Conservation (phyloP, 2,329 filamentous ascomycete genomes). For the Ascochyta fabae region DNA sequence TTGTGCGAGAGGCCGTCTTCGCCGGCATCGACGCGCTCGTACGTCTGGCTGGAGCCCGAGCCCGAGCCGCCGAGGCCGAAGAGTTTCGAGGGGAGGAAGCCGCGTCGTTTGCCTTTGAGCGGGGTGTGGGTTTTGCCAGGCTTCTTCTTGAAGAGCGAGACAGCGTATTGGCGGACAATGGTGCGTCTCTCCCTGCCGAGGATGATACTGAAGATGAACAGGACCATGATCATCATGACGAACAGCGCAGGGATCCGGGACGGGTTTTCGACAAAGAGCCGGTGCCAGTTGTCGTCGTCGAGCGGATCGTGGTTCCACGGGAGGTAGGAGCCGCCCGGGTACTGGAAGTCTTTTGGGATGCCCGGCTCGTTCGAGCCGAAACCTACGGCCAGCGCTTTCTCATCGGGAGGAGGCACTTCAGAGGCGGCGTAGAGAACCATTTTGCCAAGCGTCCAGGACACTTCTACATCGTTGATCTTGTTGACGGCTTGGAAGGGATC, state of each 20-base stretch:
- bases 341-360: slow-evolving; percentile 80
- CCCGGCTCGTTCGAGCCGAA: slow-evolving; percentile 84
- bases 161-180: slow-evolving; percentile 61
- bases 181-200: slow-evolving; percentile 78
- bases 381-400: slow-evolving; percentile 76
- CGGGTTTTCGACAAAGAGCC: slow-evolving; percentile 68
- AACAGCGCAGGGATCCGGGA: slow-evolving; percentile 76
- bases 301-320: slow-evolving; percentile 52
- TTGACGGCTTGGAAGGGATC: slow-evolving; percentile 92
- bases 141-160: slow-evolving; percentile 54
- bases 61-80: slow-evolving; percentile 58
- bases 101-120: slow-evolving; percentile 46
- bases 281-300: slow-evolving; percentile 60
- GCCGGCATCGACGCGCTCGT: slow-evolving; percentile 74
- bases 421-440: slow-evolving; percentile 95
- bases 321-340: slow-evolving; percentile 67
- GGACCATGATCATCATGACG: slow-evolving; percentile 76
- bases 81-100: slow-evolving; percentile 60
- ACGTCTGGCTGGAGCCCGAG: slow-evolving; percentile 56
- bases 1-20: slow-evolving; percentile 74
- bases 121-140: slow-evolving; percentile 40
- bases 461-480: slow-evolving; percentile 87
- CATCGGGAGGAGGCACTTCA: slow-evolving; percentile 72
- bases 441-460: slow-evolving; percentile 96
- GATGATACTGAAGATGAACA: slow-evolving; percentile 74